These are phyloP conservation scores for Fusarium brachygibbosum DNA, from an alignment of 2,329 filamentous ascomycete species.

Conservation along the genomic window DNA sequence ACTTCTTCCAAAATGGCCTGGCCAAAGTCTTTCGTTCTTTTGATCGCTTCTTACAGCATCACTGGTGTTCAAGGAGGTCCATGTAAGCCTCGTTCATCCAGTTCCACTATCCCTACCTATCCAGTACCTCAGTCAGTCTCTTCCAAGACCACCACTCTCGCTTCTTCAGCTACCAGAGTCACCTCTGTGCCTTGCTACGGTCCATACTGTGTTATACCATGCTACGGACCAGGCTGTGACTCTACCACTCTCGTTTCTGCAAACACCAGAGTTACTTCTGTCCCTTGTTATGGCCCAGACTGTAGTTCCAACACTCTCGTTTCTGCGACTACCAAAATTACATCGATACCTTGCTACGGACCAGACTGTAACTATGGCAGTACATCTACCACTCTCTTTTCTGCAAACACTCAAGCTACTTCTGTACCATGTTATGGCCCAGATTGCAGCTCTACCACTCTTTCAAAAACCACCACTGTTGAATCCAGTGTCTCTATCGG, in stretches of 20 bases:
- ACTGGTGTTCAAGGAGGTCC: constrained; percentile 21
- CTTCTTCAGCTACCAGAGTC: constrained; percentile 1
- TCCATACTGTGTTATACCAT: constrained; percentile 1
- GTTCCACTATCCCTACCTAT: constrained; percentile 26
- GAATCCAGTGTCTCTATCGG: background rate
- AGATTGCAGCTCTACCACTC: background rate
- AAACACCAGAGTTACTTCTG: background rate
- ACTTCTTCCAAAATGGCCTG: constrained; percentile 31
- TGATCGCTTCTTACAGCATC: constrained; percentile 23
- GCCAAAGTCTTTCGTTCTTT: constrained; percentile 34
- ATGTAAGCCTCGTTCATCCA: constrained; percentile 30
- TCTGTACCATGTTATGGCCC: constrained; percentile 1
- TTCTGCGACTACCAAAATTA: background rate
- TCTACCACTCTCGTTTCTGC: background rate
- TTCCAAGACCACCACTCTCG: constrained; percentile 3
- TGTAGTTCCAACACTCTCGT: background rate
- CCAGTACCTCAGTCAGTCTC: constrained; percentile 18
- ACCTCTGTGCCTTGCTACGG: background rate
- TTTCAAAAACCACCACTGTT: background rate
- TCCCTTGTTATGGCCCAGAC: background rate
- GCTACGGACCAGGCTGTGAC: background rate
- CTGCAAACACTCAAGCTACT: background rate
- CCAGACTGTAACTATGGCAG: constrained; percentile 1
- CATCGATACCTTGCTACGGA: background rate
- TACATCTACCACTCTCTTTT: background rate